Conservation (phyloP, 2,329 filamentous ascomycete species). For the Ascocoryne sarcoides region DNA sequence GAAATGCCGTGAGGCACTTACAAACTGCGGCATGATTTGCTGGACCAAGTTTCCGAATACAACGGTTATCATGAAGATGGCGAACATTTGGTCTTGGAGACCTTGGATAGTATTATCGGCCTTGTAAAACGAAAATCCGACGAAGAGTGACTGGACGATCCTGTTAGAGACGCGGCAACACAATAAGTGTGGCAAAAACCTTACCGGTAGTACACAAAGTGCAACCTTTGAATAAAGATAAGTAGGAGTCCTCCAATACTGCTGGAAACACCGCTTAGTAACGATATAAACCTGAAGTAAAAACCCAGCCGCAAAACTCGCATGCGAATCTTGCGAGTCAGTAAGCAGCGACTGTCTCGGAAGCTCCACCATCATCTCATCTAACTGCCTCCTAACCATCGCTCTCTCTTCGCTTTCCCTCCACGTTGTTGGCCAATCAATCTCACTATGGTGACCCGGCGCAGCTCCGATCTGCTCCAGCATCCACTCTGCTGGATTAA, state of each 20-base stretch:
- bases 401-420: neutral
- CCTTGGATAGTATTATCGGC: slow-evolving; percentile 50
- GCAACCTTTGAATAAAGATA: neutral
- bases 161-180: neutral
- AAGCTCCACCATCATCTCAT: neutral
- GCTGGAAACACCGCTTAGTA: slow-evolving; percentile 37
- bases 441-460: slow-evolving; percentile 49
- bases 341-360: neutral
- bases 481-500: slow-evolving; percentile 79
- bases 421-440: slow-evolving; percentile 47
- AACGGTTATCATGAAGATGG: slow-evolving; percentile 5
- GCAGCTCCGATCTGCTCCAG: slow-evolving; percentile 44
- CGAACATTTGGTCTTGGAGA: slow-evolving; percentile 40
- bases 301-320: neutral
- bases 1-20: neutral
- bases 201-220: neutral
- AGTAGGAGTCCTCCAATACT: slow-evolving; percentile 2
- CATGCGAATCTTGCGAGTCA: neutral
- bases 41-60: slow-evolving; percentile 26
- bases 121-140: slow-evolving; percentile 57
- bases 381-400: neutral
- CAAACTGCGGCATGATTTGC: slow-evolving; percentile 29
- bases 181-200: neutral
- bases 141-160: slow-evolving; percentile 33
- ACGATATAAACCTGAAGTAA: neutral